Base-by-base conservation (phyloP, 768 basidiomycete species). In the Trametes cubensis region DNA sequence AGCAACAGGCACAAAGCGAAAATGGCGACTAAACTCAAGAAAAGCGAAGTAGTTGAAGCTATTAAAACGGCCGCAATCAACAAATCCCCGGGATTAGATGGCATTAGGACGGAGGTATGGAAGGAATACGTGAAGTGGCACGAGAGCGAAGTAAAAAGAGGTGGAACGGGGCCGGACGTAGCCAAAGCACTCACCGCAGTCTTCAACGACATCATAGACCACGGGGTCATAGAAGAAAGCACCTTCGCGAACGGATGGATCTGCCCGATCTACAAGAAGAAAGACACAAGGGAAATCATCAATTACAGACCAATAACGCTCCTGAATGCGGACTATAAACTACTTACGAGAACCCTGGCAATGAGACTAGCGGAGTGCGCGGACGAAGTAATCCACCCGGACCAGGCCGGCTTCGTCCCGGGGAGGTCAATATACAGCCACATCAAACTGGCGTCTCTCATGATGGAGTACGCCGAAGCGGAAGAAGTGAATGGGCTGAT, bases 391-490 rank as follows among this genome's bases (percentile, higher is more conserved):
- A 67, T 81, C 0, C 76, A 80, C 60, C 18, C 20, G 0, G 64
- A 75, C 63, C 79, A 80, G 61, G 72, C 78, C 0, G 79, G 79
- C 0, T 81, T 81, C 25, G 67, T 81, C 0, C 69, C 60, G 17
- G 72, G 71, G 0, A n/a, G 76, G 10, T 55, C 59, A 0, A 76
- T 81, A 2, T 63, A 58, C 0, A 70, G 79, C 68, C 76, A 77
- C 0, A 76, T 70, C 0, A 60, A 62, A 0, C 70, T 78, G 0
- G 59, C 69, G 0, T 55, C 73, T 17, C 51, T 55, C 23, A 66
- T 68, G 56, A 58, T 64, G 1, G 42, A 39, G 0, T 66, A 58
- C n/a, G 61, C 58, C 1, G 67, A 68, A 20, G n/a, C n/a, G n/a
- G n/a, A n/a, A n/a, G n/a, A n/a, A n/a, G n/a, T n/a, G n/a, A n/a